These are phyloP conservation scores for Helotiales sp. DNA, from an alignment of 2,329 filamentous ascomycete genomes.

Conservation along the genomic window DNA sequence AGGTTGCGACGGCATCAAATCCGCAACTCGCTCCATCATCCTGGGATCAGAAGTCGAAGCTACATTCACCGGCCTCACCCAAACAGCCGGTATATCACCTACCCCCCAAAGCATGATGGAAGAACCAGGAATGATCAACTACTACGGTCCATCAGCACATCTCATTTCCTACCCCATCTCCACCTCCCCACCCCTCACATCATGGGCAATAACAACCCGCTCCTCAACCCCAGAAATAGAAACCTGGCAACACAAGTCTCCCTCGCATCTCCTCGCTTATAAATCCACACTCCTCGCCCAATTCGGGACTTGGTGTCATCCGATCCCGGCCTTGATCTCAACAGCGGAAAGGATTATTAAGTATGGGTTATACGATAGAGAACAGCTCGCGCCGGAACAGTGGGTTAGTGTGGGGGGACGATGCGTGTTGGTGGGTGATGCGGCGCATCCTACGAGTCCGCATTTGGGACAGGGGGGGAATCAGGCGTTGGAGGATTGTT, in stretches of 20 bases:
- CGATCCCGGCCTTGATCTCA: conserved; percentile 4
- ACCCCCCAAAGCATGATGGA: not conserved
- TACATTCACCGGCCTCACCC: conserved; percentile 9
- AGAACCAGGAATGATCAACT: conserved; percentile 2
- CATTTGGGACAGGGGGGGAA: conserved; percentile 21
- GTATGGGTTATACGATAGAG: conserved; percentile 14
- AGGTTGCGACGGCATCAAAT: conserved; percentile 19
- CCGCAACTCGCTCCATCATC: not conserved
- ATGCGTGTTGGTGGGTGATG: conserved; percentile 53
- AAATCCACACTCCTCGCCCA: not conserved
- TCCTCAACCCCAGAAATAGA: not conserved
- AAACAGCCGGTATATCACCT: not conserved
- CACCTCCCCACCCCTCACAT: not conserved
- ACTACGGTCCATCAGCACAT: conserved; percentile 11
- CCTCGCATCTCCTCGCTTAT: not conserved
- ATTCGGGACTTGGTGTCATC: conserved; percentile 6
- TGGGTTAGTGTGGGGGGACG: conserved; percentile 37
- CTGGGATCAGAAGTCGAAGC: conserved; percentile 2
- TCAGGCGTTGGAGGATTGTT: conserved; percentile 12
- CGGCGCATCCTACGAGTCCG: conserved; percentile 43
- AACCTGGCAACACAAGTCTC: not conserved
- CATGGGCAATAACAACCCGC: conserved; percentile 12
- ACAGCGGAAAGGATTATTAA: conserved; percentile 7
- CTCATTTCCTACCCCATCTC: conserved; percentile 4
- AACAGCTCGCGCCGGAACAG: conserved; percentile 1